Base-by-base conservation (phyloP, 371 early-diverging fungal species). In the Smittium culicis region DNA sequence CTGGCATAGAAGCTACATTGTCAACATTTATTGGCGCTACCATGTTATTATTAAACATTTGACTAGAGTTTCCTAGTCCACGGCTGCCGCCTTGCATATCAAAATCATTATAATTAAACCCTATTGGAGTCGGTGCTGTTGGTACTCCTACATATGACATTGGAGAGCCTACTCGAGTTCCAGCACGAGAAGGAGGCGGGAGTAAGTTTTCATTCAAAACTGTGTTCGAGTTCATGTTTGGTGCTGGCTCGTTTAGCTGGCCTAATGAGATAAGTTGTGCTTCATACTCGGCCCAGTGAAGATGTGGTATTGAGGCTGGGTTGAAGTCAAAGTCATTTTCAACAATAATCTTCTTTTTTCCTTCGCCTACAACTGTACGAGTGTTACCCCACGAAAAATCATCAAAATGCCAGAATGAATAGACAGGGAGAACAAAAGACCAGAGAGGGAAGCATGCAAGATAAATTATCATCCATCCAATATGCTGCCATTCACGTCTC, bases 371-470 rank as follows among this genome's bases (percentile, higher is more conserved):
- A 0, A 92, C 88, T 35, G 88, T 88, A 59, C 98, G 88, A 5
- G 98, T 97, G 76, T 94, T 92, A 73, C 98, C 98, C 96, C 98
- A 96, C 0, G 92, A 90, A 74, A 95, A 94, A 71, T 94, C 95
- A 71, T 96, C 94, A 81, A 95, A 91, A 77, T 94, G 92, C 93
- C 93, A 94, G 88, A 90, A 93, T 33, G 90, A 83, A 68, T 91
- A 92, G 35, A 92, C 69, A 1, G 87, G 91, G 61, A 90, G 72
- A 68, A 88, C 83, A 72, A 88, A 89, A 20, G 88, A 84, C 66
- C 88, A 91, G 27, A 92, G 77, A 0, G 92, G 91, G 34, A 89
- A 85, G 8, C 91, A 89, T 16, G 89, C 67, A 62, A 92, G 79
- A 71, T 92, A 99, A 28, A 94, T 82, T 33, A 90, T 34, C 91